These are phyloP conservation scores for Fagus sylvatica DNA, from an alignment of 306 rosid genomes.

Conservation along the genomic window DNA sequence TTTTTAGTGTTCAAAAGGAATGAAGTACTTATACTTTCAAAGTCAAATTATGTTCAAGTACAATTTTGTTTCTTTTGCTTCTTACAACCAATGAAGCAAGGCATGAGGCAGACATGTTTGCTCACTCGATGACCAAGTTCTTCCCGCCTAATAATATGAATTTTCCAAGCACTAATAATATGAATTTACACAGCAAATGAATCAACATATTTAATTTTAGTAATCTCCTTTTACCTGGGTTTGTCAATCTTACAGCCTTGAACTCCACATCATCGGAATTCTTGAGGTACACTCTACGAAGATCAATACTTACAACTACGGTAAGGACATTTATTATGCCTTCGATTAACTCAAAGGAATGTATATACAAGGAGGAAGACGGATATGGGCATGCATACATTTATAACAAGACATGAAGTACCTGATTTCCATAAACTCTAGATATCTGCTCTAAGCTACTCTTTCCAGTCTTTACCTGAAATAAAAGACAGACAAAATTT, in stretches of 20 bases:
- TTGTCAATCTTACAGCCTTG: constrained; percentile 56
- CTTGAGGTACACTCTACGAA: constrained; percentile 76
- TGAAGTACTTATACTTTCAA: no score
- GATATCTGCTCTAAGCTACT: constrained; percentile 96
- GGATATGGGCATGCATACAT: background rate
- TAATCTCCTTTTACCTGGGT: constrained; percentile 49
- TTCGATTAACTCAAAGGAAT: constrained; percentile 1
- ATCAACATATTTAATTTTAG: background rate
- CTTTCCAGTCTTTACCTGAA: constrained; percentile 78
- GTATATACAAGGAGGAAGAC: background rate
- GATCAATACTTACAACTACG: constrained; percentile 96
- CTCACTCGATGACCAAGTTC: no score
- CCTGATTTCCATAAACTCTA: constrained; percentile 97
- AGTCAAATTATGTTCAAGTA: no score
- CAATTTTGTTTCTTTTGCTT: no score
- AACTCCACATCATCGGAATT: constrained; percentile 69
- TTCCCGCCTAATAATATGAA: background rate
- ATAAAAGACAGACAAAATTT: constrained; percentile 20
- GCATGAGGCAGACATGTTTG: no score
- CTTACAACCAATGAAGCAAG: no score
- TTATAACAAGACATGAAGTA: constrained; percentile 22
- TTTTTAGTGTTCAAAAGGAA: no score
- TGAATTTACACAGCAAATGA: background rate
- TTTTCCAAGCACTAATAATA: constrained; percentile 4
- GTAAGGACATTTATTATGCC: background rate